phyloP scores from a whole-genome alignment of 2,329 filamentous ascomycete species.

The Monosporascus sp. region DNA sequence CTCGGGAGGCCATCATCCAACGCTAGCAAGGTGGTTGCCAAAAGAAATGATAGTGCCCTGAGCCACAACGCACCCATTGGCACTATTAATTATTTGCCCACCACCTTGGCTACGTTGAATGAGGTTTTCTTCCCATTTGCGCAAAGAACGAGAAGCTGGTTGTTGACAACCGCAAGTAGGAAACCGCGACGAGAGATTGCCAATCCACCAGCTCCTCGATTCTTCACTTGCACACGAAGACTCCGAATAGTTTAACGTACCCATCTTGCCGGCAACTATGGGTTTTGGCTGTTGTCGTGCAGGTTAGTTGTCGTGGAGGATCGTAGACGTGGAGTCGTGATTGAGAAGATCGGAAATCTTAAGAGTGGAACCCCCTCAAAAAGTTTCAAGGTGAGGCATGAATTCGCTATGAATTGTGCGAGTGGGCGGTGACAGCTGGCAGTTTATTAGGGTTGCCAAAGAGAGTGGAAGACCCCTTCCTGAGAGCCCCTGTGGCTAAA shows the following conservation, averaged over 20 bases:
- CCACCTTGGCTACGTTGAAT: slow-evolving; percentile 5
- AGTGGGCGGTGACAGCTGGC: slow-evolving; percentile 38
- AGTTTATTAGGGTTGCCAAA: slow-evolving; percentile 32
- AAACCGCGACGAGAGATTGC: slow-evolving; percentile 9
- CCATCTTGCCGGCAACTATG: slow-evolving; percentile 51
- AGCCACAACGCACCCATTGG: too few species aligned
- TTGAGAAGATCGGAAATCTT: slow-evolving; percentile 11
- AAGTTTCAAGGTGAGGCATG: background rate
- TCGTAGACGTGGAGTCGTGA: background rate
- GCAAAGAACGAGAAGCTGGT: background rate
- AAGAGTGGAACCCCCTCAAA: slow-evolving; percentile 1
- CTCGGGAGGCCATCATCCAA: slow-evolving; percentile 16
- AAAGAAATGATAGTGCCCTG: too few species aligned
- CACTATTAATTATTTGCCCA: too few species aligned
- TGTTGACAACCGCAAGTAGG: background rate
- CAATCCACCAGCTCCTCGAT: slow-evolving; percentile 9
- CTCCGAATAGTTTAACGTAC: slow-evolving; percentile 46
- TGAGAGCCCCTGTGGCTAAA: background rate
- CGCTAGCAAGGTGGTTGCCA: background rate
- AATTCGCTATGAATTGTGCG: slow-evolving; percentile 21
- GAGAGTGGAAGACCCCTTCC: background rate
- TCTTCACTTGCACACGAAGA: slow-evolving; percentile 33
- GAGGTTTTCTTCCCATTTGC: slow-evolving; percentile 4
- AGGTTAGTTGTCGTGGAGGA: slow-evolving; percentile 19
- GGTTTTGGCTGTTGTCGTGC: slow-evolving; percentile 31